Evolutionary conservation across 2,329 filamentous ascomycete genomes (phyloP).

Genomic region (Didymosphaeria variabile): DNA sequence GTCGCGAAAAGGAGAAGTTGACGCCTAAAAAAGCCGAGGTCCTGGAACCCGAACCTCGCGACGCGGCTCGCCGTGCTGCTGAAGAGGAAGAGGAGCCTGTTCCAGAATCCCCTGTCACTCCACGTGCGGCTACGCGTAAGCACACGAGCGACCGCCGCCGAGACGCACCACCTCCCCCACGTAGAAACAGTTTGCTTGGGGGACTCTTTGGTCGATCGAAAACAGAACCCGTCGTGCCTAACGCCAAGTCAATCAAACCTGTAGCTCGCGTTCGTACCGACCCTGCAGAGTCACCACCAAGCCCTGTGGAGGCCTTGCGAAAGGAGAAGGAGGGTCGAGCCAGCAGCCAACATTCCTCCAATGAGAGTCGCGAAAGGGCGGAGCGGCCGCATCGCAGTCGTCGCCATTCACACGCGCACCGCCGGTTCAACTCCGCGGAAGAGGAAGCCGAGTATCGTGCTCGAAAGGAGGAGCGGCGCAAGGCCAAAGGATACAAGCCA

Average conservation of each 20-base stretch:
- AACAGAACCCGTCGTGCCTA: constrained; percentile 36
- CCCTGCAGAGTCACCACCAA: constrained; percentile 29
- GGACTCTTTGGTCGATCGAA: constrained; percentile 46
- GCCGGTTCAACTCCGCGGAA: constrained; percentile 37
- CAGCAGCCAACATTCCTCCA: constrained; percentile 44
- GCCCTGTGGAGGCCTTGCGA: constrained; percentile 21
- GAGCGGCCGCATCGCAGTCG: constrained; percentile 44
- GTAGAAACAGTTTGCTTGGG: constrained; percentile 42
- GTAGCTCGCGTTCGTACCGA: constrained; percentile 36
- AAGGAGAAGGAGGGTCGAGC: constrained; percentile 36
- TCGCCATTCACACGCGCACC: constrained; percentile 36
- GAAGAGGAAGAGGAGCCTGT: constrained; percentile 34
- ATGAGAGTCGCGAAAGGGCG: constrained; percentile 40
- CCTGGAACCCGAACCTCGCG: constrained; percentile 28
- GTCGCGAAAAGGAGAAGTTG: constrained; percentile 36
- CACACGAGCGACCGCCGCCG: constrained; percentile 34
- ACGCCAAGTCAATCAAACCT: constrained; percentile 35
- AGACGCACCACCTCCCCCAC: constrained; percentile 33
- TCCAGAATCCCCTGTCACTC: constrained; percentile 30
- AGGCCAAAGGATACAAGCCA: constrained; percentile 30
- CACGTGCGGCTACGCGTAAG: constrained; percentile 34
- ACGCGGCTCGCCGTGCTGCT: constrained; percentile 40
- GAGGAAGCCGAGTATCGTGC: constrained; percentile 46
- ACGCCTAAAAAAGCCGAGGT: constrained; percentile 25
- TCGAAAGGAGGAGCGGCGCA: constrained; percentile 41